A percentile compares a stretch with the other conserved stretches of the same genome.
phyloP scores from a whole-genome alignment of 1,139 yeast species.

The Candida tropicalis region DNA sequence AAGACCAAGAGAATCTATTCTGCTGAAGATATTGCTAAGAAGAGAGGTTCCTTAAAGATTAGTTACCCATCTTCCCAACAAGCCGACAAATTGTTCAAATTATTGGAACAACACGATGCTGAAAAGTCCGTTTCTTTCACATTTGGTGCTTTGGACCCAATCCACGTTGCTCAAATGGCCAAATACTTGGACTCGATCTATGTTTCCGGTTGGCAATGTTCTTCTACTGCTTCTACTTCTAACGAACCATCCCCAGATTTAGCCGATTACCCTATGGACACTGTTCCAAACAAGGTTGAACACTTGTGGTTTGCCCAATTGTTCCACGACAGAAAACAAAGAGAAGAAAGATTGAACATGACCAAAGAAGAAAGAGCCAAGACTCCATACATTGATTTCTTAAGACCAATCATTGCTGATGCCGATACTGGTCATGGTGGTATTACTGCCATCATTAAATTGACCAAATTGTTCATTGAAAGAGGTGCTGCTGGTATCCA shows the following conservation, averaged over 20 bases:
- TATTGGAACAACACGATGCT: slow-evolving; percentile 72
- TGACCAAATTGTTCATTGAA: slow-evolving; percentile 95
- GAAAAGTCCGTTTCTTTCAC: slow-evolving; percentile 83
- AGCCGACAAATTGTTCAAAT: slow-evolving; percentile 77
- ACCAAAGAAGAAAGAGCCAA: slow-evolving; percentile 66
- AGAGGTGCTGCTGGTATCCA: slow-evolving; percentile 99
- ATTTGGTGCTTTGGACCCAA: slow-evolving; percentile 95
- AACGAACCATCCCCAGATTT: slow-evolving; percentile 98
- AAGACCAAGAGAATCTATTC: slow-evolving; percentile 87
- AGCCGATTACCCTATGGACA: slow-evolving; percentile 98
- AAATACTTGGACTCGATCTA: slow-evolving; percentile 90
- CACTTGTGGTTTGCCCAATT: slow-evolving; percentile 96
- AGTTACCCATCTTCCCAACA: slow-evolving; percentile 77
- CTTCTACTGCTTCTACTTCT: slow-evolving; percentile 95
- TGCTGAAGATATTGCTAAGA: slow-evolving; percentile 85
- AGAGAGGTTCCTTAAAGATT: slow-evolving; percentile 76
- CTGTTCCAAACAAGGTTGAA: slow-evolving; percentile 98
- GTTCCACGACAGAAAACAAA: slow-evolving; percentile 96
- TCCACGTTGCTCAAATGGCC: slow-evolving; percentile 96
- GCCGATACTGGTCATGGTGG: slow-evolving; percentile 99
- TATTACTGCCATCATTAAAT: slow-evolving; percentile 90
- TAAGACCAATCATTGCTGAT: slow-evolving; percentile 95
- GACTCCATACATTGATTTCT: slow-evolving; percentile 70
- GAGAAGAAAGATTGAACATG: slow-evolving; percentile 73
- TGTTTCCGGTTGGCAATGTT: slow-evolving; percentile 98